phyloP scores from a whole-genome alignment of 176 grass and related monocot species.

The Elymus sibiricus region DNA sequence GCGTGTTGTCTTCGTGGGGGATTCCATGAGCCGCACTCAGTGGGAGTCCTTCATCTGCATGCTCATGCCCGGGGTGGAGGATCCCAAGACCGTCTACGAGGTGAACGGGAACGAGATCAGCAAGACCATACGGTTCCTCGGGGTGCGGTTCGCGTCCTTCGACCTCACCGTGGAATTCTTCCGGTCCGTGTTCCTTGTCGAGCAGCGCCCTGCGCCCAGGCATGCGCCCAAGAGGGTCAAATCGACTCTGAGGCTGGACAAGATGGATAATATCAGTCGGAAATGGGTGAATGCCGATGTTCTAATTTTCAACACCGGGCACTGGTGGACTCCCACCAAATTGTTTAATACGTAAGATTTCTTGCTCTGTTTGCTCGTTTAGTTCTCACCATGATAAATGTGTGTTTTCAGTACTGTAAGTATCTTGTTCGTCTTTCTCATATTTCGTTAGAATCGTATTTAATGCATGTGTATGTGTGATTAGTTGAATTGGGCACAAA shows the following conservation, averaged over 20 bases:
- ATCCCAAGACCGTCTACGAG: constrained; percentile 74
- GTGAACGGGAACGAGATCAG: constrained; percentile 81
- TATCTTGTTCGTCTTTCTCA: neutral
- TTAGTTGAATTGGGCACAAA: neutral
- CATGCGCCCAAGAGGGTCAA: constrained; percentile 79
- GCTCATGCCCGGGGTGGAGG: constrained; percentile 82
- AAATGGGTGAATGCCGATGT: constrained; percentile 83
- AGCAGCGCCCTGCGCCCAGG: constrained; percentile 51
- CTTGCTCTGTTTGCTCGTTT: constrained; percentile 1
- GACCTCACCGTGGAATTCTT: constrained; percentile 89
- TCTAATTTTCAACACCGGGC: constrained; percentile 91
- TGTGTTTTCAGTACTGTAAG: neutral
- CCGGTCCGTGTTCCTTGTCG: constrained; percentile 82
- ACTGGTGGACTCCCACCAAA: constrained; percentile 96
- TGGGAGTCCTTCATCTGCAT: constrained; percentile 99
- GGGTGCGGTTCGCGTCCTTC: constrained; percentile 64
- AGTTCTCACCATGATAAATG: neutral
- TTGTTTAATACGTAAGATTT: constrained; percentile 85
- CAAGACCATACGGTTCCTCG: constrained; percentile 67
- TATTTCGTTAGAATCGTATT: neutral
- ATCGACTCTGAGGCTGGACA: constrained; percentile 60
- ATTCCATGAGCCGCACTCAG: constrained; percentile 99
- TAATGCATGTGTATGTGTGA: neutral
- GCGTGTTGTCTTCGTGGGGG: constrained; percentile 88
- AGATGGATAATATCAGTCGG: constrained; percentile 66